Evolutionary conservation across 208 protist genomes (phyloP), one percentile per base, ranked within the genome.

Genomic region (Acanthamoeba divionensis): DNA sequence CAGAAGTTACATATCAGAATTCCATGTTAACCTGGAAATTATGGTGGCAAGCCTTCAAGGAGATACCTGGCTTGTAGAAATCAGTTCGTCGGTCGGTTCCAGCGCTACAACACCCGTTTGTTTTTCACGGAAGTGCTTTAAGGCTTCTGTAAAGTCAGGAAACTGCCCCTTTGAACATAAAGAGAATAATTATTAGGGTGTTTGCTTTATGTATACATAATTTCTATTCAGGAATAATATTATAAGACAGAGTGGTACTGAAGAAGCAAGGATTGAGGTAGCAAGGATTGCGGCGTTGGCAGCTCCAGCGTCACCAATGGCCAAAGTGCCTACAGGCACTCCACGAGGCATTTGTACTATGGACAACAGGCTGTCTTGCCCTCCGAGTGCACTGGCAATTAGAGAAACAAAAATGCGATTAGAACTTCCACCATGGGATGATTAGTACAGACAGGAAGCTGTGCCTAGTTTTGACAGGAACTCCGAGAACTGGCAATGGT

Each of bases 321-420:
- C 96, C 21, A 97, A 91, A 8, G 96, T 96, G 48, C 94, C 96
- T 3, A 96, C 95, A 13, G 96, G 96, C 12, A 97, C 93, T 90
- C 96, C 96, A 2, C 90, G 71, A 8, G 96, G 96, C 96, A 97
- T 97, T 91, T 97, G 95, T 52, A 93, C 92, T 41, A 96, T 96
- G 6, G 95, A 96, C 33, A 91, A 80, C 29, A 94, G 55, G 85
- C 77, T 91, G 50, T 94, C 92, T 18, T 93, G 90, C 31, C 92
- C 91, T 66, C 54, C 85, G 6, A 93, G 65, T n/a, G 91, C 71
- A 21, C 67, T 88, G 31, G 5, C 18, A 10, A 21, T 9, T 6
- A 88, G 44, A n/a, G 66, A 55, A 7, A 24, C 12, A 9, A 88
- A 44, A 26, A 10, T 29, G n/a, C n/a, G n/a, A n/a, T n/a, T n/a